phyloP scores from a whole-genome alignment of 106 monocot species.

The Gastrodia elata region DNA sequence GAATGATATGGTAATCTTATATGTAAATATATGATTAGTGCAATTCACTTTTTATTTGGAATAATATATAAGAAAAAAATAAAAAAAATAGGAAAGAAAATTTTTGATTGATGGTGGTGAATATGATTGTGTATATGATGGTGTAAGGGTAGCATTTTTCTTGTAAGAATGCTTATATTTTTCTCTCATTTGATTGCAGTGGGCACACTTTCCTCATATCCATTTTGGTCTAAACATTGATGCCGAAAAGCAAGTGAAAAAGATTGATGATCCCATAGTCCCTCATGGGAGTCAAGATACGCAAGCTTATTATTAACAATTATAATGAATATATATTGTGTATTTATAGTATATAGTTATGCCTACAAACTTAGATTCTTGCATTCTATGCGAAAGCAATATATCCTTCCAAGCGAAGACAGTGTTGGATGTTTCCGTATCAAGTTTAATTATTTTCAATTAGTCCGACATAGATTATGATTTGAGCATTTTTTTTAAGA shows the following conservation, averaged over 20 bases:
- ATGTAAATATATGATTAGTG: too few species aligned
- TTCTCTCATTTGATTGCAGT: constrained; percentile 46
- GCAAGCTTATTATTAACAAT: constrained; percentile 43
- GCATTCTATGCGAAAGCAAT: neutral
- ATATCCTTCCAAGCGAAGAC: neutral
- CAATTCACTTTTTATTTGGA: too few species aligned
- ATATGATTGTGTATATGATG: too few species aligned
- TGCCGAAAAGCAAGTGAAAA: constrained; percentile 38
- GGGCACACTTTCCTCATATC: constrained; percentile 94
- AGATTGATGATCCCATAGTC: constrained; percentile 38
- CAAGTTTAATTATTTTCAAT: neutral
- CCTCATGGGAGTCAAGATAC: constrained; percentile 26
- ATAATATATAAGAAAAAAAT: neutral
- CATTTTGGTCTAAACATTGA: constrained; percentile 67
- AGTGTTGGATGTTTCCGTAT: neutral
- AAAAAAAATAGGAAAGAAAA: neutral
- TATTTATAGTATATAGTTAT: neutral
- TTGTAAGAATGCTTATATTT: too few species aligned
- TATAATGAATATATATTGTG: neutral
- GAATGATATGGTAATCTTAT: too few species aligned
- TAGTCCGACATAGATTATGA: too few species aligned
- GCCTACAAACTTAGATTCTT: neutral
- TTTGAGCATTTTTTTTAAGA: too few species aligned
- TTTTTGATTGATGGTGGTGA: too few species aligned
- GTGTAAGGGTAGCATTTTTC: too few species aligned